Evolutionary conservation across 495 filamentous ascomycete genomes (phyloP), one percentile per base, ranked within the genome.

Genomic region (Ramalina intermedia): DNA sequence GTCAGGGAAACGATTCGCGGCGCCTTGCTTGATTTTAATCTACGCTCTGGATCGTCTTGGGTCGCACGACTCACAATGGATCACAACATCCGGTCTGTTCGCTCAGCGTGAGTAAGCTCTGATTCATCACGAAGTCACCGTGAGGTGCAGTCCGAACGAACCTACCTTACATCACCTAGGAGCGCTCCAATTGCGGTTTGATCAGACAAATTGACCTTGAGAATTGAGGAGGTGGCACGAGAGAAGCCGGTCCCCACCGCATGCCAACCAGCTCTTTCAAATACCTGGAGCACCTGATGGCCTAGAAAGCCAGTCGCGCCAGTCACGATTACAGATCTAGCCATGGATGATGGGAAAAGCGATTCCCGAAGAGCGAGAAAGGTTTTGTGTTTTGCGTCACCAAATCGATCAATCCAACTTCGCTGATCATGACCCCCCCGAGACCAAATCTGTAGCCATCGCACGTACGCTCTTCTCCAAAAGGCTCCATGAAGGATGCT

Each of bases 1-100:
- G 55, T 96, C 88, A 2, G 89, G 89, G 55, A 79, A 91, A 52
- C 86, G 81, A 53, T 95, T 88, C n/a, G 89, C 89, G 27, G 89
- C 89, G 64, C 85, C 81, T 89, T 54, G 9, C 41, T 5, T 48
- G 17, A 17, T 6, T 41, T 18, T 9, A 39, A 11, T n/a, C 24
- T 27, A 18, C 42, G 42, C 26, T 44, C 42, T 23, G n/a, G 39
- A 41, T 41, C 17, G 14, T 11, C 4, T 9, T 41, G 24, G 44
- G 24, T 26, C 17, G 14, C 16, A n/a, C 26, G 21, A 60, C 79
- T 62, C 61, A 88, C 87, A 93, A 63, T 95, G 88, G 21, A 95
- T 72, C 40, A 95, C 78, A 41, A 83, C 85, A 38, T 82, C 71
- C 9, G 88, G 87, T 58, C 87, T 94, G 55, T 33, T 33, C 29